Evolutionary conservation across 1,139 yeast genomes (phyloP).

Genomic region (Yamadazyma blattariae): DNA sequence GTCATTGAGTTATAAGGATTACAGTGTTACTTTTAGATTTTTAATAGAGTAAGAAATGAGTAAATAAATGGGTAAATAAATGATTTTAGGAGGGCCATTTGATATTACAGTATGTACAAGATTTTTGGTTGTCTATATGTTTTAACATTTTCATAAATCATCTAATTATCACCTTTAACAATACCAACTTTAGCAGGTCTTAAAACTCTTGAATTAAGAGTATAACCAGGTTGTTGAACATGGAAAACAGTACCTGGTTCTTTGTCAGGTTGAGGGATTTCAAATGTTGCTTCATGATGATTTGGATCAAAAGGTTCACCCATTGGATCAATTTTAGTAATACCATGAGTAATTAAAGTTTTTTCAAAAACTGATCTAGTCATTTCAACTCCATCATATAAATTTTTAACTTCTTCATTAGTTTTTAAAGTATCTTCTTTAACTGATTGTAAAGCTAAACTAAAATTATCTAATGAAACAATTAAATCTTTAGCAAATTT

Average conservation of each 20-base stretch:
- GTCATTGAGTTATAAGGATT: too few species aligned
- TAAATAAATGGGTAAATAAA: too few species aligned
- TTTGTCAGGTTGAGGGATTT: conserved; percentile 82
- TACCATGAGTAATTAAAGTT: conserved; percentile 79
- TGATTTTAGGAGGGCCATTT: background rate
- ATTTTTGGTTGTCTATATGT: too few species aligned
- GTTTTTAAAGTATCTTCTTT: conserved; percentile 58
- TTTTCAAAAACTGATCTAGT: conserved; percentile 84
- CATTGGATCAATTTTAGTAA: conserved; percentile 75
- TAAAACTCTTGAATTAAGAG: conserved; percentile 81
- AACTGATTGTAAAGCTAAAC: conserved; percentile 80
- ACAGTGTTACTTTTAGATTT: too few species aligned
- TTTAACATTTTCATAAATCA: too few species aligned
- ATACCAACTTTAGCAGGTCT: conserved; percentile 98
- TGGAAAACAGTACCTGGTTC: conserved; percentile 93
- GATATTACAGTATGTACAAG: conserved; percentile 4
- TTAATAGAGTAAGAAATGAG: too few species aligned
- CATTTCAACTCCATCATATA: conserved; percentile 90
- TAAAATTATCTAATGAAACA: conserved; percentile 88
- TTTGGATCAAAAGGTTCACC: conserved; percentile 91
- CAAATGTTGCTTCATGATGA: conserved; percentile 90
- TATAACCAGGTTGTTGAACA: conserved; percentile 90
- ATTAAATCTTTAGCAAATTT: conserved; percentile 89
- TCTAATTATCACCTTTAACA: conserved; percentile 51
- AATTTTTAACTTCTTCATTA: conserved; percentile 65